Base-by-base conservation (phyloP, 108 stramenopile species). In the Discostella stelligeroides region DNA sequence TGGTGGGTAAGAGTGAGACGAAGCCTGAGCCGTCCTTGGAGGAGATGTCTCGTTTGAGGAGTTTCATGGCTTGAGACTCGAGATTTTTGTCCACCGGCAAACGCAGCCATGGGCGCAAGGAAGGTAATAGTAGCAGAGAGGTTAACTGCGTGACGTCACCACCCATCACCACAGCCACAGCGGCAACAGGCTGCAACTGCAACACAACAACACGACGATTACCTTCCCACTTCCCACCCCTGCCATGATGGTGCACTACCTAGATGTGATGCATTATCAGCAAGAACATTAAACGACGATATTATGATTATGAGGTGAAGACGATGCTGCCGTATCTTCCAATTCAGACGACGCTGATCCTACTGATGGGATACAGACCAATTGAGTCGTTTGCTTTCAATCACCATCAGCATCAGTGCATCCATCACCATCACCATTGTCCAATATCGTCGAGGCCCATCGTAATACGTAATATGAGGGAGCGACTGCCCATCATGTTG, bases 1-100 rank as follows among this genome's bases (percentile, higher is more conserved):
- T 95, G 51, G 91, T 92, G 29, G 96, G 93, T 45, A 91, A 89
- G 53, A 98, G 81, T 66, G 84, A 60, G 42, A 98, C 76, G 37
- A 56, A 59, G 29, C 97, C 97, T 62, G 84, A 83, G 43, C 94
- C 97, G 68, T 97, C 95, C 81, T 97, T 97, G 56, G 85, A 81
- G 59, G 85, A 88, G 45, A 94, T 89, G 40, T 87, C 76, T 45
- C 75, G 76, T 40, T 94, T 91, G 21, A 91, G 75, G 17, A 91
- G 61, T 61, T 91, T 94, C 92, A 94, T 93, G 40, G 49, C 89
- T 93, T 67, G 49, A 10, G 53, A 54, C 28, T 27, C 4, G 23
- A 54, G n/a, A n/a, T n/a, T n/a, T n/a, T n/a, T n/a, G n/a, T n/a
- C n/a, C n/a, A n/a, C n/a, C n/a, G n/a, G n/a, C n/a, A n/a, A n/a